phyloP scores from a whole-genome alignment of 2,329 filamentous ascomycete species.

The Ploettnerulaceae sp. region DNA sequence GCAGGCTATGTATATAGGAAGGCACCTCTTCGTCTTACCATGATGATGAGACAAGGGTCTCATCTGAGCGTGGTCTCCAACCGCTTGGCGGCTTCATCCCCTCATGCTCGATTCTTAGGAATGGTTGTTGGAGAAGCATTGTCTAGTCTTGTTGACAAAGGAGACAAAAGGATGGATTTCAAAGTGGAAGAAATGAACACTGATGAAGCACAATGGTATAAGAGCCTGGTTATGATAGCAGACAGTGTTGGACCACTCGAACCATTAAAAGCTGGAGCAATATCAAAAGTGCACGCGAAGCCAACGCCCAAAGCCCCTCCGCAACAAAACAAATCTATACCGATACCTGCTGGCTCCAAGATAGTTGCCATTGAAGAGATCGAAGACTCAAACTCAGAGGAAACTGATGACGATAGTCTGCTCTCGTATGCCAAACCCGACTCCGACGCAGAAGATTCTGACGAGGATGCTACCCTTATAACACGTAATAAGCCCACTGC shows the following conservation, averaged over 20 bases:
- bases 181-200: constrained; percentile 73
- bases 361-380: constrained; percentile 61
- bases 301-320: constrained; percentile 22
- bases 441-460: constrained; percentile 84
- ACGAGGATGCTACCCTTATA: constrained; percentile 86
- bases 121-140: constrained; percentile 79
- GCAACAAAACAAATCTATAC: constrained; percentile 31
- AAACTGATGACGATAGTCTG: constrained; percentile 41
- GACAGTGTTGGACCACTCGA: constrained; percentile 60
- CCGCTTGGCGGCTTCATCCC: constrained; percentile 71
- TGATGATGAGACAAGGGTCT: constrained; percentile 63
- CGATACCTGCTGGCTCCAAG: constrained; percentile 28
- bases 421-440: constrained; percentile 79
- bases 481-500: constrained; percentile 76
- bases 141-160: constrained; percentile 54
- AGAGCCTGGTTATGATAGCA: constrained; percentile 55
- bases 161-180: constrained; percentile 73
- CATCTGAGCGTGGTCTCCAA: constrained; percentile 83
- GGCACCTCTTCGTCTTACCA: constrained; percentile 59
- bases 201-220: constrained; percentile 71
- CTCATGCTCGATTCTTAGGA: constrained; percentile 72
- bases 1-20: constrained; percentile 70
- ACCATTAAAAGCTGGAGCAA: constrained; percentile 38
- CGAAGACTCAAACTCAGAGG: constrained; percentile 47
- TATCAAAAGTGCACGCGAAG: constrained; percentile 18